Evolutionary conservation across 192 early-diverging fungal genomes (phyloP).

Genomic region (Funneliformis geosporum): DNA sequence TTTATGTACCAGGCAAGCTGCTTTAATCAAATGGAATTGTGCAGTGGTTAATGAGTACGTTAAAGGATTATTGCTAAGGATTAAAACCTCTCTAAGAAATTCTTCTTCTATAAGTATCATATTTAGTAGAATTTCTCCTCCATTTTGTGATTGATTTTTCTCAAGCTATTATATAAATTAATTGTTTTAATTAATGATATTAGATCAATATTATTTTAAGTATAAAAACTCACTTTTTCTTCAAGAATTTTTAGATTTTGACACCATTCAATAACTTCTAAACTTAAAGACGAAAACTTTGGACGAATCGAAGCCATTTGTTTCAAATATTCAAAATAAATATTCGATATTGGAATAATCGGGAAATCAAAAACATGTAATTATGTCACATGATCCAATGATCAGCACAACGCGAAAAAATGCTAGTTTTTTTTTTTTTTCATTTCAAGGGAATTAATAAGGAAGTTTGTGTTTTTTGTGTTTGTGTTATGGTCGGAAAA

Average conservation of each 20-base stretch:
- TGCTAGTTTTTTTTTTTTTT: too few species aligned
- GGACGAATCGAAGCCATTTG: constrained; percentile 9
- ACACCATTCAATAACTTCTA: constrained; percentile 8
- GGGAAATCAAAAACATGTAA: too few species aligned
- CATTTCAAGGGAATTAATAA: too few species aligned
- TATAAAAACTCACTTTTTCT: neutral
- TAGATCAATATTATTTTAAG: neutral
- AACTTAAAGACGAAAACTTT: neutral
- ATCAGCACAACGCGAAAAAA: too few species aligned
- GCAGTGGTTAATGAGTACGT: constrained; percentile 4
- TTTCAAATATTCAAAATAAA: neutral
- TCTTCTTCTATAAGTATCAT: neutral
- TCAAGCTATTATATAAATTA: constrained; percentile 2
- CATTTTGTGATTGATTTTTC: neutral
- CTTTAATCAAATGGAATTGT: constrained; percentile 6
- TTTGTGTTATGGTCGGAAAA: too few species aligned
- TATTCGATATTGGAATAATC: too few species aligned
- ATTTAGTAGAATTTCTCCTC: neutral
- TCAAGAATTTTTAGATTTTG: neutral
- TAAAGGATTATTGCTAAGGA: neutral
- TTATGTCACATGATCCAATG: too few species aligned
- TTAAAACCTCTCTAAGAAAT: neutral
- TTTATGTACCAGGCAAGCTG: neutral
- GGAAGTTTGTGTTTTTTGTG: too few species aligned
- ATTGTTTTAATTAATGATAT: neutral